Evolutionary conservation across 148 eudicot genomes (phyloP), one percentile per base, ranked within the genome.

Genomic region (Chenopodium album): DNA sequence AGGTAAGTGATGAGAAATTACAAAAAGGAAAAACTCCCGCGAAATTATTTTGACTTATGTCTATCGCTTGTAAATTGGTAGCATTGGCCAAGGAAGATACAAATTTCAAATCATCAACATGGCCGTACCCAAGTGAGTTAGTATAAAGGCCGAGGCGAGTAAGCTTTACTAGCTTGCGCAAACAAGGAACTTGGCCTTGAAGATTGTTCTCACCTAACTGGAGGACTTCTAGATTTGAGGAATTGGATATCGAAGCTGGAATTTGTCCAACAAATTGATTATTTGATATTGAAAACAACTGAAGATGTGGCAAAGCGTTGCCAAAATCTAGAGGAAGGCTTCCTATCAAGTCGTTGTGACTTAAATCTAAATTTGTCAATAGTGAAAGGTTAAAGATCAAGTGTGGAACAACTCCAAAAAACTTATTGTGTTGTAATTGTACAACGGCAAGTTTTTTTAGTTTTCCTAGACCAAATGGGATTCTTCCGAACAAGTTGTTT

Each of bases 1-100:
- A 12, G 12, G n/a, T 19, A 28, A 89, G 86, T 66, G 76, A 63
- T 4, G 91, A 87, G 69, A 89, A 85, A 76, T 86, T 87, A 64
- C 77, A 56, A 2, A 89, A 19, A 22, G 91, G 90, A 50, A 89
- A 69, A 2, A 4, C 47, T 56, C 90, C 91, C 22, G 81, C 76
- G 73, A 88, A 83, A 32, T 62, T 32, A 50, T 90, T 88, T 4
- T 0, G 0, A n/a, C 17, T 7, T 31, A 88, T 17, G 10, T 23
- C 68, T 26, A 90, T 12, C 0, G 0, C 0, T 7, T 22, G 9
- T 37, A 88, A 80, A 4, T 0, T 52, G 52, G 79, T 84, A 52
- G 85, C 80, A 67, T 89, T 88, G 59, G 50, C 67, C 4, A 89
- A 77, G 8, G 89, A 78, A 5, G 76, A 52, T 10, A 89, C n/a